Evolutionary conservation across 495 filamentous ascomycete genomes (phyloP).

Genomic region (Neurospora pannonica): DNA sequence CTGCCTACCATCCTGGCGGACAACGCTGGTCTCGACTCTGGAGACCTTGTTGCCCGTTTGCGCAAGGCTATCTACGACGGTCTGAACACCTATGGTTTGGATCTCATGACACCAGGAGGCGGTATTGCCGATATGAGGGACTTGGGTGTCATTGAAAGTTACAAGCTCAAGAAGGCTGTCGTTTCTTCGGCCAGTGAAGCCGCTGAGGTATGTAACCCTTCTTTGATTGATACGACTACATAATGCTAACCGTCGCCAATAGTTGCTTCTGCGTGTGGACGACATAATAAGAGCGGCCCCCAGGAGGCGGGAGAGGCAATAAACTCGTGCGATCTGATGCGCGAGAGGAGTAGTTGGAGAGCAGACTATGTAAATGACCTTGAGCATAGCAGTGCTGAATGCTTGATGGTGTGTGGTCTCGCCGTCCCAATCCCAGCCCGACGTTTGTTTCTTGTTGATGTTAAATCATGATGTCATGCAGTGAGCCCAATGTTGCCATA

Average conservation of each 20-base stretch:
- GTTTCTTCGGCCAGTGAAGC: slow-evolving; percentile 92
- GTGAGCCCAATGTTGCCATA: background rate
- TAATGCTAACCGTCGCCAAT: slow-evolving; percentile 5
- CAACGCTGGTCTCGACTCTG: slow-evolving; percentile 92
- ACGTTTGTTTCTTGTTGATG: background rate
- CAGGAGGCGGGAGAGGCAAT: slow-evolving; percentile 26
- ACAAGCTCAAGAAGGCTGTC: slow-evolving; percentile 95
- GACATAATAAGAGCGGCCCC: slow-evolving; percentile 32
- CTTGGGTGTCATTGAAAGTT: slow-evolving; percentile 91
- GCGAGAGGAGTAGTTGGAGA: background rate
- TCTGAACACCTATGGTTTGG: slow-evolving; percentile 82
- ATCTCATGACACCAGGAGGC: slow-evolving; percentile 81
- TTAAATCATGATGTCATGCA: background rate
- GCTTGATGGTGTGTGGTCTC: background rate
- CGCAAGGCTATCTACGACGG: slow-evolving; percentile 91
- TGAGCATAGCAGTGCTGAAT: background rate
- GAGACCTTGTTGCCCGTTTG: slow-evolving; percentile 83
- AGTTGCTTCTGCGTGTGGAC: slow-evolving; percentile 29
- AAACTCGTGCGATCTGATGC: background rate
- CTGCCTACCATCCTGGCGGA: slow-evolving; percentile 95
- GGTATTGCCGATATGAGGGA: slow-evolving; percentile 96
- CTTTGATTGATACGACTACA: background rate
- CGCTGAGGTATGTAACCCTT: slow-evolving; percentile 62
- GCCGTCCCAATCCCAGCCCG: background rate
- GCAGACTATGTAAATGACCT: background rate